Base-by-base conservation (phyloP, 192 early-diverging fungal genomes). In the Gonapodya sp. region DNA sequence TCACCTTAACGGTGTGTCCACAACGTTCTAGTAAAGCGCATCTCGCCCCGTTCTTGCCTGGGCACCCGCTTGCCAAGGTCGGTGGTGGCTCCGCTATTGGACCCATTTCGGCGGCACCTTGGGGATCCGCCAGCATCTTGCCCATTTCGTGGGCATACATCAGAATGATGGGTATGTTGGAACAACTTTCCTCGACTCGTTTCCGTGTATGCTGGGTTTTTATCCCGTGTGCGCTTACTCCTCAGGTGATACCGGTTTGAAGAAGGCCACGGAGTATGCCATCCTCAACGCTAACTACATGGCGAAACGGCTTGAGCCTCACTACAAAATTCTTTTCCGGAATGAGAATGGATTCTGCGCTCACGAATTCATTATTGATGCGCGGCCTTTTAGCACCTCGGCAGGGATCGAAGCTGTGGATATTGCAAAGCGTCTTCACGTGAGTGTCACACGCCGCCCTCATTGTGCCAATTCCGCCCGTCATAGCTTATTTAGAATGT, bases 131-230 rank as follows among this genome's bases (percentile, higher is more conserved):
- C 1, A 92, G 92, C 73, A 98, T 99, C 78, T 86, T 99, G 73
- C 96, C 98, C 35, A 98, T 99, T 78, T 98, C 98, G 0, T 99
- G 97, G 96, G 94, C 98, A 36, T 99, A 99, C 85, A 91, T 99
- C 82, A 97, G 97, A 91, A 90, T 99, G 88, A 96, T 99, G 91
- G 98, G 96, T 84, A 81, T 33, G 64, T 36, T 2, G n/a, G n/a
- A n/a, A n/a, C n/a, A n/a, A n/a, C n/a, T n/a, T n/a, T n/a, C n/a
- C n/a, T n/a, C n/a, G n/a, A n/a, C n/a, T n/a, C n/a, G n/a, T n/a
- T n/a, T n/a, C n/a, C n/a, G n/a, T n/a, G n/a, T n/a, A n/a, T n/a
- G n/a, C n/a, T n/a, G n/a, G n/a, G n/a, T n/a, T n/a, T n/a, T n/a
- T n/a, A n/a, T n/a, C n/a, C n/a, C n/a, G n/a, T n/a, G n/a, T n/a